Evolutionary conservation across 2,329 filamentous ascomycete species (phyloP).

Genomic region (Fusarium nodosum): DNA sequence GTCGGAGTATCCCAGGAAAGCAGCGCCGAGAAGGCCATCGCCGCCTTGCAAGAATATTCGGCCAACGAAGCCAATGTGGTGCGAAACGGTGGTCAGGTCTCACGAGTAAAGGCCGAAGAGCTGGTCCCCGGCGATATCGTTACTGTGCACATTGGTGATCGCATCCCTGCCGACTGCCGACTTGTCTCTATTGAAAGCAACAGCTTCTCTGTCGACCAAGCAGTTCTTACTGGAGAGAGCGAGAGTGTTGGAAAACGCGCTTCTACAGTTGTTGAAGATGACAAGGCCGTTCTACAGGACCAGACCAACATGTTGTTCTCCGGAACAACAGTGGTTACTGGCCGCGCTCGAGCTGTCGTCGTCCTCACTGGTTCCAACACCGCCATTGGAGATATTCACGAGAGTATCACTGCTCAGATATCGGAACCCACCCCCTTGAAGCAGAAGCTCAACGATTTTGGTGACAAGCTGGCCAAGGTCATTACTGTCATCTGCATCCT

Average conservation of each 20-base stretch:
- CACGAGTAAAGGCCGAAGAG: conserved; percentile 93
- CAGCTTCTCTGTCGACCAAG: conserved; percentile 96
- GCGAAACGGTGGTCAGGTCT: conserved; percentile 81
- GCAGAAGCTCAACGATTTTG: conserved; percentile 99
- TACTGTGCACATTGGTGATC: conserved; percentile 88
- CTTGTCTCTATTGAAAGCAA: conserved; percentile 94
- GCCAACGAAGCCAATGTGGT: conserved; percentile 97
- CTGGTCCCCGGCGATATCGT: conserved; percentile 95
- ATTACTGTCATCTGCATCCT: conserved; percentile 97
- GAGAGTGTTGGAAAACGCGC: conserved; percentile 94
- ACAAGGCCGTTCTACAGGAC: conserved; percentile 93
- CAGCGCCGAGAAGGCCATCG: conserved; percentile 98
- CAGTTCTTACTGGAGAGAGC: conserved; percentile 96
- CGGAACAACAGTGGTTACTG: conserved; percentile 95
- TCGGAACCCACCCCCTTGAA: conserved; percentile 97
- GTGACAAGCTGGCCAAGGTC: conserved; percentile 95
- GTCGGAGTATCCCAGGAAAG: conserved; percentile 99
- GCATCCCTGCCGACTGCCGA: conserved; percentile 94
- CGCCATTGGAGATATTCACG: conserved; percentile 98
- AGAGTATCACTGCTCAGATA: conserved; percentile 98
- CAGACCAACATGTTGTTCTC: conserved; percentile 99
- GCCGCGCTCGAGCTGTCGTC: conserved; percentile 91
- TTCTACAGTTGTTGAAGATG: conserved; percentile 75
- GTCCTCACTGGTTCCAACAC: conserved; percentile 90
- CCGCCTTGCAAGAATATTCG: conserved; percentile 97